Percentiles rank a stretch among this genome's conserved stretches.
These are phyloP conservation scores for Trichoderma gracile DNA, from an alignment of 2,329 filamentous ascomycete species.

Conservation along the genomic window DNA sequence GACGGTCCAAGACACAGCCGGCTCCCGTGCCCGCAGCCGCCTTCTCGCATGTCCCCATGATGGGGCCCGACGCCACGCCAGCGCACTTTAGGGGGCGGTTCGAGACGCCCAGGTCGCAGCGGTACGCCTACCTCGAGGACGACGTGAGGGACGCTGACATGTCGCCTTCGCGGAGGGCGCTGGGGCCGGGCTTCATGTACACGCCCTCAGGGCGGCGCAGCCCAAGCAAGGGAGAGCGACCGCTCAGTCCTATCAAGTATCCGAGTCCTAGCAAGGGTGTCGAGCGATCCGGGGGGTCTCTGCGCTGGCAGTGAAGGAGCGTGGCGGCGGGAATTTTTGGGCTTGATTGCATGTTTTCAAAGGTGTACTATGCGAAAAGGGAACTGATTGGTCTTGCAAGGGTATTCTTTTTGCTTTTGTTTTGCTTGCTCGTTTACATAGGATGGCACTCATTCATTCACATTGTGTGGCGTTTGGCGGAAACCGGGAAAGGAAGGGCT, in stretches of 20 bases:
- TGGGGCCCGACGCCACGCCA: slow-evolving; percentile 39
- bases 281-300: background rate
- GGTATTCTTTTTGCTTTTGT: no score
- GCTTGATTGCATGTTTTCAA: background rate
- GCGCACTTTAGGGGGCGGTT: slow-evolving; percentile 54
- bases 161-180: slow-evolving; percentile 47
- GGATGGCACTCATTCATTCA: background rate
- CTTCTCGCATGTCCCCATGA: slow-evolving; percentile 29
- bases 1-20: background rate
- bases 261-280: slow-evolving; percentile 42
- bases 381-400: background rate
- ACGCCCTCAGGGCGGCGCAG: slow-evolving; percentile 51
- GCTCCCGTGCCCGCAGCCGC: slow-evolving; percentile 27
- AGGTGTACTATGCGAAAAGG: slow-evolving; percentile 7
- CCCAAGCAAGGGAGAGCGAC: slow-evolving; percentile 53
- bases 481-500: no score
- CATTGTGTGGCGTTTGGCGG: slow-evolving; percentile 7
- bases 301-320: background rate
- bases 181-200: slow-evolving; percentile 46
- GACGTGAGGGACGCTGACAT: slow-evolving; percentile 55
- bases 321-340: background rate
- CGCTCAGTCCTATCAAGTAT: slow-evolving; percentile 51
- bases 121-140: slow-evolving; percentile 44
- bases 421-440: background rate
- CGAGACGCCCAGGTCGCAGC: slow-evolving; percentile 49